phyloP scores from a whole-genome alignment of 1,284 basidiomycete species.

The Xerocomus cyaneibrunnescens region DNA sequence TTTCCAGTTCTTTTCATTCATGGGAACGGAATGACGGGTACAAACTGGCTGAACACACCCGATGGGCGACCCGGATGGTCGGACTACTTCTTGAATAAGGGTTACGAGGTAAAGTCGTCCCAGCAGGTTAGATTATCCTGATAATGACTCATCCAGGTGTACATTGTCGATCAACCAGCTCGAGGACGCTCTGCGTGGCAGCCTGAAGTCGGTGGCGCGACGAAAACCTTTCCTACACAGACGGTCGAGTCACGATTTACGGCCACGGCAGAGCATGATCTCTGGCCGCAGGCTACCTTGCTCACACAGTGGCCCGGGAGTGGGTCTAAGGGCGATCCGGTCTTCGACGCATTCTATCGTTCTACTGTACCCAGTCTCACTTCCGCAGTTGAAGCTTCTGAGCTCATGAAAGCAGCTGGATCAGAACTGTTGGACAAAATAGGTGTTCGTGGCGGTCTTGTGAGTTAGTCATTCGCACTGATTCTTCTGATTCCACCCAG shows the following conservation, averaged over 20 bases:
- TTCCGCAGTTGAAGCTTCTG: slow-evolving; percentile 26
- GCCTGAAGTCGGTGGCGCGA: slow-evolving; percentile 40
- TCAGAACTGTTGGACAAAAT: slow-evolving; percentile 32
- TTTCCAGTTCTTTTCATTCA: slow-evolving; percentile 47
- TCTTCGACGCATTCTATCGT: slow-evolving; percentile 46
- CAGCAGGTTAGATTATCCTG: neutral
- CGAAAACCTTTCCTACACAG: slow-evolving; percentile 32
- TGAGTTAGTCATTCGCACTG: neutral
- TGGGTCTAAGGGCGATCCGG: slow-evolving; percentile 44
- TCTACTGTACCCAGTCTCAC: slow-evolving; percentile 34
- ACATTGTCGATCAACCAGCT: slow-evolving; percentile 51
- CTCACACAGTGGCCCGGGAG: slow-evolving; percentile 55
- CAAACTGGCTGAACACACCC: slow-evolving; percentile 49
- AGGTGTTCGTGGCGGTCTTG: slow-evolving; percentile 23
- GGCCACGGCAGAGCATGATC: slow-evolving; percentile 38
- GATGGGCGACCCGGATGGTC: slow-evolving; percentile 51
- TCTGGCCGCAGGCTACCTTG: slow-evolving; percentile 48
- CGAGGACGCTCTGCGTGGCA: slow-evolving; percentile 51
- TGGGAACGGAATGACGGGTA: slow-evolving; percentile 50
- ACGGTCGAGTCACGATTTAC: slow-evolving; percentile 45
- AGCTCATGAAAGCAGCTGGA: slow-evolving; percentile 32
- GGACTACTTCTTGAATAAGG: slow-evolving; percentile 47
- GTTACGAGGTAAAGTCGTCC: slow-evolving; percentile 42
- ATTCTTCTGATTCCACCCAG: slow-evolving; percentile 26
- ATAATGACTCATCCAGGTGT: slow-evolving; percentile 37